A percentile compares a stretch with the other conserved stretches of the same genome.
phyloP scores from a whole-genome alignment of 139 green algal species.

The Chlorella sp. region DNA sequence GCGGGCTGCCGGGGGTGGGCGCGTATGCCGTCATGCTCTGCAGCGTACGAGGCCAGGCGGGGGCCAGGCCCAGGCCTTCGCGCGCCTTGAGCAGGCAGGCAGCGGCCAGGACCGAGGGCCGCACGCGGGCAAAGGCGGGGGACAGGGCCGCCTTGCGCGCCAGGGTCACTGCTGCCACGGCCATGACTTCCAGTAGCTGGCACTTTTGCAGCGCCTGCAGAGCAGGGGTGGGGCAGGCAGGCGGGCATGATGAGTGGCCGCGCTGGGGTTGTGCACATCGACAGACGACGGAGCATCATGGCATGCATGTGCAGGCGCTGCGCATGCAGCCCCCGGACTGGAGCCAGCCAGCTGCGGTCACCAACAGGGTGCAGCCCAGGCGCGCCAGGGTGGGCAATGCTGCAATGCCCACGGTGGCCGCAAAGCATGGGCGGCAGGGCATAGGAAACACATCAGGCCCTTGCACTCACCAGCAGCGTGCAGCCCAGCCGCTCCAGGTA shows the following conservation, averaged over 20 bases:
- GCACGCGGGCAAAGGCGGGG: conserved; percentile 15
- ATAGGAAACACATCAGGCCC: too few species aligned
- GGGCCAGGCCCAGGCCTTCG: conserved; percentile 34
- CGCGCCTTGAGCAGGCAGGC: conserved; percentile 38
- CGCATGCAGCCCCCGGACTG: too few species aligned
- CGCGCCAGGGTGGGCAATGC: too few species aligned
- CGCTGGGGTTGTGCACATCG: neutral
- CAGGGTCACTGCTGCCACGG: conserved; percentile 25
- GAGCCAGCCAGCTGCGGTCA: neutral
- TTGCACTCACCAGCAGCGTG: conserved; percentile 16
- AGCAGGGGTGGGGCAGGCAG: neutral
- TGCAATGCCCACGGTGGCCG: too few species aligned
- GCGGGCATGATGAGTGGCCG: neutral
- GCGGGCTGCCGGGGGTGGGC: neutral
- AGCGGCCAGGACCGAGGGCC: conserved; percentile 39
- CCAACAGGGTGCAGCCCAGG: neutral
- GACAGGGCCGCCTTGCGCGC: conserved; percentile 28
- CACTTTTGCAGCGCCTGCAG: conserved; percentile 30
- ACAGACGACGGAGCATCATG: too few species aligned
- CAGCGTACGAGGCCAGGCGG: conserved; percentile 38
- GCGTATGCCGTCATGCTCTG: conserved; percentile 39
- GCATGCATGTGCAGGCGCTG: too few species aligned
- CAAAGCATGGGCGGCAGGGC: too few species aligned
- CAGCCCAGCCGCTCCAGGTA: conserved; percentile 83
- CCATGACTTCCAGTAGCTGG: conserved; percentile 24